Percentiles rank a stretch among this genome's conserved stretches.
These are phyloP conservation scores for Colletotrichum theobromicola DNA, from an alignment of 2,329 filamentous ascomycete genomes.

Conservation along the genomic window DNA sequence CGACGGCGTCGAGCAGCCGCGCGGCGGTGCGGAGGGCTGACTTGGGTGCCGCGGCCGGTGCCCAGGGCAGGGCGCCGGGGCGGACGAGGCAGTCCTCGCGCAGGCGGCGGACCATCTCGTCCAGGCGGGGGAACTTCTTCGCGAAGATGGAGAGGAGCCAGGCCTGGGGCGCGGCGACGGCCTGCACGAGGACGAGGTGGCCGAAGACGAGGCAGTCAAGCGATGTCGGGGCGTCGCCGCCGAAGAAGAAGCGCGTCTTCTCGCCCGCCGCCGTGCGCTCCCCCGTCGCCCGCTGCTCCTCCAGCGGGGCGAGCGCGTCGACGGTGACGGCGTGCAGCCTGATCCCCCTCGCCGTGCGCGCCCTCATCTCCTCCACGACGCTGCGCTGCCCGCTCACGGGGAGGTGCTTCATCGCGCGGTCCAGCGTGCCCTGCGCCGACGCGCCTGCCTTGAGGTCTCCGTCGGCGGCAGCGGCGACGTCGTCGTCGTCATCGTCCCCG, in stretches of 20 bases:
- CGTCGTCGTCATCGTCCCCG: constrained; percentile 60
- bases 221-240: constrained; percentile 51
- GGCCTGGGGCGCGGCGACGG: constrained; percentile 49
- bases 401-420: constrained; percentile 25
- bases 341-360: constrained; percentile 76
- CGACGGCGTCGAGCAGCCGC: constrained; percentile 37
- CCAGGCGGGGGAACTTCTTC: constrained; percentile 28
- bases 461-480: neutral
- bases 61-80: constrained; percentile 31
- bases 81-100: constrained; percentile 25
- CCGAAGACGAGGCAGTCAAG: constrained; percentile 83
- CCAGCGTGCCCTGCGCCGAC: constrained; percentile 26
- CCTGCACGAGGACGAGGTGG: constrained; percentile 77
- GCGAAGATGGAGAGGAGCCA: constrained; percentile 39
- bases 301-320: constrained; percentile 74
- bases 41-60: constrained; percentile 10
- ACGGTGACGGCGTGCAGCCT: constrained; percentile 75
- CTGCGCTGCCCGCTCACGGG: constrained; percentile 54
- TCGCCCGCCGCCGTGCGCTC: constrained; percentile 23
- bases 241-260: constrained; percentile 36
- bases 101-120: constrained; percentile 36
- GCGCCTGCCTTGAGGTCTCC: constrained; percentile 35
- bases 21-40: constrained; percentile 27
- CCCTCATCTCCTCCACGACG: constrained; percentile 66
- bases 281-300: constrained; percentile 52